A percentile compares a stretch with the other conserved stretches of the same genome.
These are phyloP conservation scores for Hawksworthiomyces lignivorus DNA, from an alignment of 2,329 filamentous ascomycete species.

Conservation along the genomic window DNA sequence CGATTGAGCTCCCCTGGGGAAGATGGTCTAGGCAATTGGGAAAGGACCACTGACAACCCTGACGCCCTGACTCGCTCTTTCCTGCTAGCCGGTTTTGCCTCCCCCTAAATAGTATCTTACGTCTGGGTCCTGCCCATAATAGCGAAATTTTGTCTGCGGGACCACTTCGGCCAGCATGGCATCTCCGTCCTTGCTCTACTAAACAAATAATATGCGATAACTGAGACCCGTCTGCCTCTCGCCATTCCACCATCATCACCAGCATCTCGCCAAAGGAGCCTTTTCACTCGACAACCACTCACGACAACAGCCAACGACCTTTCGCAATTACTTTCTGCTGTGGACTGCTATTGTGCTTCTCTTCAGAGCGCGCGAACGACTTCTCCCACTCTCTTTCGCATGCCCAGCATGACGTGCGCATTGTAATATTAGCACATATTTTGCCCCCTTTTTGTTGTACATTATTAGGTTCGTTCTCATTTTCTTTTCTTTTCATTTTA, in stretches of 20 bases:
- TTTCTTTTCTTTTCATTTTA: neutral
- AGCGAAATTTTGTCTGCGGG: too few species aligned
- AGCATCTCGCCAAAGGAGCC: neutral
- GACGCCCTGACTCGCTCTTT: too few species aligned
- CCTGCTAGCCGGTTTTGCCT: slow-evolving; percentile 3
- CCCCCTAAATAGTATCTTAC: slow-evolving; percentile 4
- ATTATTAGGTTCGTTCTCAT: neutral
- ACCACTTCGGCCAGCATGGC: too few species aligned
- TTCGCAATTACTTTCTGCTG: slow-evolving; percentile 6
- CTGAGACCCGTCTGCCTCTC: neutral
- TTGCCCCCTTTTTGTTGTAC: neutral
- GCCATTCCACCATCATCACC: slow-evolving; percentile 3
- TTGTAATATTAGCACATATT: slow-evolving; percentile 1
- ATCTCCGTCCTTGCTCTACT: too few species aligned
- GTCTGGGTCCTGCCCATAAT: too few species aligned
- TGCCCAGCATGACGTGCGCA: slow-evolving; percentile 12
- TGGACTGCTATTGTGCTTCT: slow-evolving; percentile 10
- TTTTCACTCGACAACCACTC: slow-evolving; percentile 3
- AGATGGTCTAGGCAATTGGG: too few species aligned
- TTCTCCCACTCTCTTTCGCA: neutral
- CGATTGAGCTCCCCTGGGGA: too few species aligned
- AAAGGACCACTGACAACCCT: too few species aligned
- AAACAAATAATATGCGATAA: too few species aligned
- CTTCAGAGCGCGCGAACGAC: neutral
- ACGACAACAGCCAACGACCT: neutral